phyloP scores from a whole-genome alignment of 2,329 filamentous ascomycete species.

The Xylariomycetidae sp. region DNA sequence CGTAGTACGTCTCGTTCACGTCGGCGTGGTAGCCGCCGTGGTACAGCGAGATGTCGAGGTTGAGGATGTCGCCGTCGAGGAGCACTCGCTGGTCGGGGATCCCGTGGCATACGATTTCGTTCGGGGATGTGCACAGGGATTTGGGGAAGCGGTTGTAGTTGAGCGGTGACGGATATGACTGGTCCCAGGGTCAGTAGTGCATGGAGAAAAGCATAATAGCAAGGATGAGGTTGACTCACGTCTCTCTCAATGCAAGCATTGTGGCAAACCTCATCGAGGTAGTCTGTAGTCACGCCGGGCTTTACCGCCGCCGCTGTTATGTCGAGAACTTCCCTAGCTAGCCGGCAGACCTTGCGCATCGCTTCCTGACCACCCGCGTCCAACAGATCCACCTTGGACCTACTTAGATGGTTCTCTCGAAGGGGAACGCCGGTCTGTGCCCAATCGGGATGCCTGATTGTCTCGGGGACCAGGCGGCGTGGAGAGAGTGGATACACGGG shows the following conservation, averaged over 20 bases:
- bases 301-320: constrained; percentile 63
- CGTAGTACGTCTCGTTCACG: constrained; percentile 95
- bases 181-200: too few relatives aligned
- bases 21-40: constrained; percentile 92
- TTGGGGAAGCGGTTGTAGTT: constrained; percentile 96
- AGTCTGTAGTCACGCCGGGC: constrained; percentile 71
- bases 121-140: constrained; percentile 88
- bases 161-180: constrained; percentile 88
- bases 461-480: constrained; percentile 53
- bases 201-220: too few relatives aligned
- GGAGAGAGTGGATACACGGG: constrained; percentile 62
- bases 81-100: constrained; percentile 86
- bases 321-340: constrained; percentile 70
- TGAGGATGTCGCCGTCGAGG: constrained; percentile 87
- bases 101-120: constrained; percentile 96
- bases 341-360: constrained; percentile 69
- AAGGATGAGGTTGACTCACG: constrained; percentile 47
- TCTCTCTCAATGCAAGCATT: constrained; percentile 70
- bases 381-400: constrained; percentile 60
- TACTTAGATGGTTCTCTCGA: constrained; percentile 38
- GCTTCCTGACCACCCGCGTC: constrained; percentile 62
- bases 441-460: constrained; percentile 64
- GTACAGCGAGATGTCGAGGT: constrained; percentile 90
- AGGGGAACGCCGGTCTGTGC: constrained; percentile 56
- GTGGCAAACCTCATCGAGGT: constrained; percentile 72